Base-by-base conservation (phyloP, 2,329 filamentous ascomycete species). In the Epichloe festucae region DNA sequence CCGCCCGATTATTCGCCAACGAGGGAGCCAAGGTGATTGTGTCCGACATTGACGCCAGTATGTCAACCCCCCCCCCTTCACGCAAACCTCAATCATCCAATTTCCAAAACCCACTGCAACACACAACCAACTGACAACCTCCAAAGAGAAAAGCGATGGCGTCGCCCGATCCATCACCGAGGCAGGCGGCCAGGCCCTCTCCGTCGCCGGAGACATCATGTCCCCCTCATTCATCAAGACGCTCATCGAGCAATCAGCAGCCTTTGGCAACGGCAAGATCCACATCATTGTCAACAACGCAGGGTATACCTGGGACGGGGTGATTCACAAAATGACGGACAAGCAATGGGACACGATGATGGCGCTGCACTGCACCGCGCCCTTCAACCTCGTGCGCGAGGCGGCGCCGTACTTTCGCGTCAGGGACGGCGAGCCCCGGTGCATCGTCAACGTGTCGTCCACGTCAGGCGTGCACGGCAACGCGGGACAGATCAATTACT, bases 281-380 rank as follows among this genome's bases (percentile, higher is more conserved):
- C 85, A 95, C 67, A 85, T 93, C 64, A 84, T 95, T 52, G 86
- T 95, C 54, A 94, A 95, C 70, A 95, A 95, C 65, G 89, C 89
- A 0, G 89, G 88, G 42, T 94, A 88, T 70, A 95, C 89, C 1
- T 95, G 89, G 87, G 89, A 95, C 66, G 89, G 85, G 6, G 88
- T 94, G 40, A 89, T 94, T 58, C 87, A 94, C 75, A 94, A 93
- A 76, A 91, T 89, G 75, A 86, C 83, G 15, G 87, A 94, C 73
- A 87, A 87, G 72, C 88, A 94, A 75, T 94, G 87, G 87, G 85
- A 93, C 56, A 89, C 85, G 48, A 95, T 95, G 65, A 71, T 95
- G 34, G 81, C 84, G 21, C 75, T 95, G 46, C 89, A 95, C 75
- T 83, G 79, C 64, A 93, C 87, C 12, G 88, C 86, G 2, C 89